Percentiles rank a stretch among this genome's conserved stretches.
Evolutionary conservation across 106 monocot species (phyloP).

Genomic region (Allium sativum): DNA sequence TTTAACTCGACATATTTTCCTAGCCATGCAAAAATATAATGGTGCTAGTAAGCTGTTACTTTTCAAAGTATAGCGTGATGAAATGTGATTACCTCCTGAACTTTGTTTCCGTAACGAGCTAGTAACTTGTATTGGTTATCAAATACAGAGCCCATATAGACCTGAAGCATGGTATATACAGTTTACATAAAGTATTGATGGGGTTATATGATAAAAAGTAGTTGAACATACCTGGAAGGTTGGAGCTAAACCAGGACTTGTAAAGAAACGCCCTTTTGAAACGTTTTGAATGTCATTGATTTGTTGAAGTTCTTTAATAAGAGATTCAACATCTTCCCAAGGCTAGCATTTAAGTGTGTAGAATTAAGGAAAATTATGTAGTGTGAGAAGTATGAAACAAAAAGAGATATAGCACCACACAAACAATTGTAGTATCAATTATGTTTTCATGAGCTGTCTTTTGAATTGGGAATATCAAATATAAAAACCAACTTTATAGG

Average conservation of each 20-base stretch:
- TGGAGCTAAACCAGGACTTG: conserved; percentile 89
- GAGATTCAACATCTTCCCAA: conserved; percentile 87
- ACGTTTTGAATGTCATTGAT: conserved; percentile 59
- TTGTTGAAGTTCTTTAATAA: conserved; percentile 65
- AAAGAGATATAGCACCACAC: no score
- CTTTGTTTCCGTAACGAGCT: conserved; percentile 88
- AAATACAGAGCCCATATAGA: conserved; percentile 91
- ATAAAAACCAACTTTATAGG: no score
- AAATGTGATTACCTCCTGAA: conserved; percentile 69
- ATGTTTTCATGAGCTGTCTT: no score
- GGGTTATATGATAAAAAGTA: background rate
- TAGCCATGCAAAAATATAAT: background rate
- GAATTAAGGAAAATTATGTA: no score
- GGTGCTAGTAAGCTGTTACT: background rate
- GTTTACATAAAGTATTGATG: background rate
- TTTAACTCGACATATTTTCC: background rate
- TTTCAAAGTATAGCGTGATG: background rate
- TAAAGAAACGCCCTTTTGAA: conserved; percentile 87
- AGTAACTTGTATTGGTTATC: conserved; percentile 82
- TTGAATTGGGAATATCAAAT: no score
- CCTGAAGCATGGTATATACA: conserved; percentile 26
- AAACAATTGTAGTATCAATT: no score
- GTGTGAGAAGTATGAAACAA: no score
- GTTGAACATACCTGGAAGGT: conserved; percentile 73
- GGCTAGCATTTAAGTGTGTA: conserved; percentile 13